Evolutionary conservation across 805 yeast genomes (phyloP).

Genomic region (Teunomyces atbi): DNA sequence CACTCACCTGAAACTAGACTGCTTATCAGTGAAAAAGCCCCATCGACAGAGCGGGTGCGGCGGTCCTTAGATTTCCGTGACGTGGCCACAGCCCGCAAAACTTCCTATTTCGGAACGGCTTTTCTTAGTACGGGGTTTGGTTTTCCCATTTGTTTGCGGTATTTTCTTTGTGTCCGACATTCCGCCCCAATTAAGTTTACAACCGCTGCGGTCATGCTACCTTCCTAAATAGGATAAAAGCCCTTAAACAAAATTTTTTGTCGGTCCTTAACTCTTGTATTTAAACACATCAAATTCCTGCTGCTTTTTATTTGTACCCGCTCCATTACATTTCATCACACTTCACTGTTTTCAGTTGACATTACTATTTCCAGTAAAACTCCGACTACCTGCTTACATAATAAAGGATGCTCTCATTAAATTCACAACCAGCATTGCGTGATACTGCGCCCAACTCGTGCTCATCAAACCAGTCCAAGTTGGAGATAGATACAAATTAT

Average conservation of each 20-base stretch:
- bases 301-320: not conserved
- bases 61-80: not conserved
- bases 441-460: slow-evolving; percentile 1
- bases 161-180: not conserved
- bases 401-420: slow-evolving; percentile 1
- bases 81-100: not conserved
- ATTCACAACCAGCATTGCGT: slow-evolving; percentile 1
- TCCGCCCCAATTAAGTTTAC: not conserved
- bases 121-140: not conserved
- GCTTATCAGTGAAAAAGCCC: too few relatives aligned
- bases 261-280: not conserved
- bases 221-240: not conserved
- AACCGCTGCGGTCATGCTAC: slow-evolving; percentile 1
- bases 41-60: not conserved
- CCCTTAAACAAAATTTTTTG: not conserved
- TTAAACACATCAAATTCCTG: slow-evolving; percentile 2
- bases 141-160: too few relatives aligned
- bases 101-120: not conserved
- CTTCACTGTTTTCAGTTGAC: too few relatives aligned
- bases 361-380: not conserved
- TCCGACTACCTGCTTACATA: not conserved
- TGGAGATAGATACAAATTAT: slow-evolving; percentile 2
- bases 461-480: slow-evolving; percentile 2
- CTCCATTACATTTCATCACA: not conserved
- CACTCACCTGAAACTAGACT: too few relatives aligned